Evolutionary conservation across 1,139 yeast species (phyloP).

Genomic region (Meyerozyma carpophila): DNA sequence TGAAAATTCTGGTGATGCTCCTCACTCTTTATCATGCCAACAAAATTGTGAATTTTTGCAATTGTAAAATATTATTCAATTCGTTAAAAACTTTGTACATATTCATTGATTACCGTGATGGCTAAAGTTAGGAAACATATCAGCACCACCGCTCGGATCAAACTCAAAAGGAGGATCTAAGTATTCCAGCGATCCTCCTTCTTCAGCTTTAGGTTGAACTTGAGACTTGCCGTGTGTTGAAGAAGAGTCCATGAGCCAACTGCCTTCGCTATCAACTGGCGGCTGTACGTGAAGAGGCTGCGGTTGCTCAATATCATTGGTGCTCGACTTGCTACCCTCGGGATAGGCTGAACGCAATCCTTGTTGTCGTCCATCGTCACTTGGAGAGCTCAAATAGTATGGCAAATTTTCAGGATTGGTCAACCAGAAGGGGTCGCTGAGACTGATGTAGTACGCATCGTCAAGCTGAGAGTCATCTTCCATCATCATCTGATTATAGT

Average conservation of each 20-base stretch:
- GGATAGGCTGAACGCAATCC: not conserved
- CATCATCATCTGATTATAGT: not conserved
- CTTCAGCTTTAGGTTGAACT: not conserved
- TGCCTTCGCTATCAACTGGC: not conserved
- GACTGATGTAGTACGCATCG: slow-evolving; percentile 22
- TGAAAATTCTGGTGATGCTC: too few relatives aligned
- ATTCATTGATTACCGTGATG: not conserved
- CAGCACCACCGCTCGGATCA: not conserved
- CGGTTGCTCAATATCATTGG: not conserved
- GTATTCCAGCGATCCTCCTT: not conserved
- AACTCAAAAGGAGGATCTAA: not conserved
- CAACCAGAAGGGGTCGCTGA: slow-evolving; percentile 41
- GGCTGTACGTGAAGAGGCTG: slow-evolving; percentile 1
- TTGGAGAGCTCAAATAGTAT: slow-evolving; percentile 32
- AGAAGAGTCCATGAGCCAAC: not conserved
- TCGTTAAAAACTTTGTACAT: too few relatives aligned
- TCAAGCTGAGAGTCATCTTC: slow-evolving; percentile 12
- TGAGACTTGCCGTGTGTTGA: not conserved
- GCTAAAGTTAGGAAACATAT: not conserved
- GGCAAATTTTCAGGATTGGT: slow-evolving; percentile 39
- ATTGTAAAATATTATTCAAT: not conserved
- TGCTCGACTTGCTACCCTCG: not conserved
- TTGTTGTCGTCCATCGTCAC: slow-evolving; percentile 17
- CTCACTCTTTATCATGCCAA: too few relatives aligned
- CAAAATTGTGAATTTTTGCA: not conserved